These are phyloP conservation scores for Rheum nobile DNA, from an alignment of 148 eudicot genomes.

Conservation along the genomic window DNA sequence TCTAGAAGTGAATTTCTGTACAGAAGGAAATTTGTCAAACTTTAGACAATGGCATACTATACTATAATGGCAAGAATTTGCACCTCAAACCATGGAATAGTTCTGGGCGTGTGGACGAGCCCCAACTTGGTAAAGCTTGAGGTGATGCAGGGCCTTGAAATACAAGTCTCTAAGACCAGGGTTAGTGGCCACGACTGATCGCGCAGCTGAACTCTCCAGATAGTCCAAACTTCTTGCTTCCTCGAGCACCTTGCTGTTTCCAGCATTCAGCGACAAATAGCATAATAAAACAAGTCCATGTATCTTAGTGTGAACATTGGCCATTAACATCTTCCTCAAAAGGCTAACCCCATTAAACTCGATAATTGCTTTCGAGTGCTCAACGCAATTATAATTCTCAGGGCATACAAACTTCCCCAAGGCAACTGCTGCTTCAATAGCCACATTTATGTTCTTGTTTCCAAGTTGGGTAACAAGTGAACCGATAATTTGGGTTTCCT, in stretches of 20 bases:
- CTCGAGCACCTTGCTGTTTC: constrained; percentile 58
- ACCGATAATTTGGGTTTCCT: constrained; percentile 47
- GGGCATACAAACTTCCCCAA: constrained; percentile 48
- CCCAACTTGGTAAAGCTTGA: constrained; percentile 54
- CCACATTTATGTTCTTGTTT: constrained; percentile 29
- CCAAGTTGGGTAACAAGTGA: constrained; percentile 50
- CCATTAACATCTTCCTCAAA: constrained; percentile 42
- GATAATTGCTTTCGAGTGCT: constrained; percentile 55
- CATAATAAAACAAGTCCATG: constrained; percentile 52
- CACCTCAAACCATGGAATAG: constrained; percentile 25
- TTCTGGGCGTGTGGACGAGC: constrained; percentile 32
- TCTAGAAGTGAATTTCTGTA: neutral
- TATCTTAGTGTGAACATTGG: constrained; percentile 28
- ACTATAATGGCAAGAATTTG: neutral
- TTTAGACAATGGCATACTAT: neutral
- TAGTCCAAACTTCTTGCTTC: constrained; percentile 51
- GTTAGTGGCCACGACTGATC: constrained; percentile 35
- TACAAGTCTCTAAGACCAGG: constrained; percentile 40
- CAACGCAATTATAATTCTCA: constrained; percentile 49
- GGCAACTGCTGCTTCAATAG: constrained; percentile 51
- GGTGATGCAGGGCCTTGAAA: constrained; percentile 47
- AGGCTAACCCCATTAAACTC: constrained; percentile 48
- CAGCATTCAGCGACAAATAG: constrained; percentile 45
- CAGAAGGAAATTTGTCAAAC: neutral
- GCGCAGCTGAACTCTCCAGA: constrained; percentile 39